Evolutionary conservation across 768 basidiomycete genomes (phyloP).

Genomic region (Agaricus bisporus): DNA sequence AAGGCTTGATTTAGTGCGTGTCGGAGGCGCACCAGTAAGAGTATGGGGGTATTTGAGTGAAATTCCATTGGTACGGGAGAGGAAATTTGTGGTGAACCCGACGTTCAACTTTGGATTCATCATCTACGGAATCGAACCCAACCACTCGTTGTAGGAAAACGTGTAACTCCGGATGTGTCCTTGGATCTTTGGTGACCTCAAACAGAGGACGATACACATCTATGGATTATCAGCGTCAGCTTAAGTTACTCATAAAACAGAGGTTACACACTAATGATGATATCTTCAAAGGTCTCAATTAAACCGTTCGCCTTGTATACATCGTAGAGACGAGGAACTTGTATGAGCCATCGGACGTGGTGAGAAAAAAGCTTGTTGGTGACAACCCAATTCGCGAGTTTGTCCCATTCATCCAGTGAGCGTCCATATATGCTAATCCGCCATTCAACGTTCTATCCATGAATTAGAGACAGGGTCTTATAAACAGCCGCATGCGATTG

Average conservation of each 20-base stretch:
- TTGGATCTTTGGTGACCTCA: slow-evolving; percentile 91
- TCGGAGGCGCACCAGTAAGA: slow-evolving; percentile 73
- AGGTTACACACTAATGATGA: slow-evolving; percentile 64
- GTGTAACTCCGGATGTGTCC: slow-evolving; percentile 88
- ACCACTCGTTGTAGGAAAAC: slow-evolving; percentile 92
- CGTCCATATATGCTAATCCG: slow-evolving; percentile 94
- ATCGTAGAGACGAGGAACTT: slow-evolving; percentile 91
- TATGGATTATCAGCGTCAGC: slow-evolving; percentile 22
- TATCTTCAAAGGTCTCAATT: slow-evolving; percentile 83
- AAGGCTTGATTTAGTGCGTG: background rate
- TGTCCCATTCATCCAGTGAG: slow-evolving; percentile 87
- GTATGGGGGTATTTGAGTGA: slow-evolving; percentile 86
- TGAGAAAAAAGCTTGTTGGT: slow-evolving; percentile 91
- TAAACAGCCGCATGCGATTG: background rate
- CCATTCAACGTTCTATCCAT: slow-evolving; percentile 86
- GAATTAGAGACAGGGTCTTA: background rate
- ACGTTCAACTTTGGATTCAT: slow-evolving; percentile 91
- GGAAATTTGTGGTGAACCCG: slow-evolving; percentile 93
- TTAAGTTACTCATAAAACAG: background rate
- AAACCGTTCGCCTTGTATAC: slow-evolving; percentile 88
- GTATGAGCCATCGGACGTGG: slow-evolving; percentile 97
- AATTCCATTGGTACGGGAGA: slow-evolving; percentile 85
- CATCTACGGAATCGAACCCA: slow-evolving; percentile 98
- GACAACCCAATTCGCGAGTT: slow-evolving; percentile 96
- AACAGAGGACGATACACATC: slow-evolving; percentile 93